phyloP scores from a whole-genome alignment of 805 yeast genomes.

The Ascoidea asiatica region DNA sequence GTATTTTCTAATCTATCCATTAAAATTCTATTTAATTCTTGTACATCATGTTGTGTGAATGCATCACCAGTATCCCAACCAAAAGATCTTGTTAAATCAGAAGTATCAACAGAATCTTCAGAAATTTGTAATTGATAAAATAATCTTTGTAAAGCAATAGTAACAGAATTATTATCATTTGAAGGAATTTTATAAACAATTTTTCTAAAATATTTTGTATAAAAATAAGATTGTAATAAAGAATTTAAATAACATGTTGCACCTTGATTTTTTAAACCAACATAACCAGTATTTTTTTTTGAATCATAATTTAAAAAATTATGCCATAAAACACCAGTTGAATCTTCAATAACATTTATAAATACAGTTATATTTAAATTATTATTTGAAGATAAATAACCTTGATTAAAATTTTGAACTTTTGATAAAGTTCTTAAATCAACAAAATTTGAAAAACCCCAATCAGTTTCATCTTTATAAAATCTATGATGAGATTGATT shows the following conservation, averaged over 20 bases:
- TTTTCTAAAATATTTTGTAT: constrained; percentile 69
- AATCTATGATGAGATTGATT: constrained; percentile 72
- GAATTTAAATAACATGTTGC: constrained; percentile 97
- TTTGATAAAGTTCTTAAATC: constrained; percentile 34
- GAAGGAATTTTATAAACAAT: constrained; percentile 89
- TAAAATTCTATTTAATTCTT: constrained; percentile 84
- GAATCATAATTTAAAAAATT: constrained; percentile 77
- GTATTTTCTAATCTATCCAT: constrained; percentile 88
- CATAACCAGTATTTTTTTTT: constrained; percentile 75
- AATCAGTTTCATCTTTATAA: constrained; percentile 64
- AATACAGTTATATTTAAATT: constrained; percentile 60
- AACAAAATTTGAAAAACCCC: constrained; percentile 85
- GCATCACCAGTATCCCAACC: constrained; percentile 98
- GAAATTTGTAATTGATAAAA: constrained; percentile 73
- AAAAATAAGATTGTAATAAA: constrained; percentile 76
- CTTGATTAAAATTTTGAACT: constrained; percentile 18
- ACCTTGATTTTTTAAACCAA: constrained; percentile 92
- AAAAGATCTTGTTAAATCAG: constrained; percentile 78
- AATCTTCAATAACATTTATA: constrained; percentile 68
- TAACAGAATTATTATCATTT: constrained; percentile 47
- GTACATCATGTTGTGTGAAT: constrained; percentile 96
- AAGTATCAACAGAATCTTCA: constrained; percentile 64
- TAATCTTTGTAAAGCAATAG: constrained; percentile 75
- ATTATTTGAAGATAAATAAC: constrained; percentile 31
- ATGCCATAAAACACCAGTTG: constrained; percentile 93